Base-by-base conservation (phyloP, 2,329 filamentous ascomycete species). In the Apiospora hydei region DNA sequence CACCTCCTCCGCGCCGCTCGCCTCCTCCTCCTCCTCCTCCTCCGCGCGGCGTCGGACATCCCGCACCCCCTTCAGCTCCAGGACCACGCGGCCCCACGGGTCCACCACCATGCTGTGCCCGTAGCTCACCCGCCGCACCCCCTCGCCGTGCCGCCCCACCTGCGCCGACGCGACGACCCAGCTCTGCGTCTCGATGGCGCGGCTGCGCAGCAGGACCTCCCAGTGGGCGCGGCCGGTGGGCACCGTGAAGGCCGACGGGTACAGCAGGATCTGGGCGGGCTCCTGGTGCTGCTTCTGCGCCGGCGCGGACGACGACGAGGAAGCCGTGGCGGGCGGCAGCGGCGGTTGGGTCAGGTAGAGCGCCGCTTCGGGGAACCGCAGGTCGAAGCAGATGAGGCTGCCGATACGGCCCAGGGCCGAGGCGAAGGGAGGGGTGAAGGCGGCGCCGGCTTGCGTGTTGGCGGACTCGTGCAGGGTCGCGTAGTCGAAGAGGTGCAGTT, bases 91-190 rank as follows among this genome's bases (percentile, higher is more conserved):
- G 0, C 96, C 96, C 94, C 95, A 98, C 0, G 96, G 95, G 80
- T 94, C 92, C 38, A 98, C 87, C 67, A 97, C 92, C 84, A 97
- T 90, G 77, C 93, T 94, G 80, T 94, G 92, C 0, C 96, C 96
- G 83, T 96, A 98, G 82, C 94, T 97, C 41, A 89, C 88, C 72
- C 96, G 86, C 82, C 91, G 94, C 76, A 68, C 75, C 11, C 3
- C 93, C 75, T 86, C 76, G 13, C 4, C 93, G 75, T 86, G 94
- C 49, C 85, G 81, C 0, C 95, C 95, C 30, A 89, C 88, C 82
- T 98, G 95, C 51, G 95, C 96, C 0, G 95, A 92, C 13, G 95
- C 96, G 73, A 98, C 85, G 1, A 98, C 91, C 85, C 94, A 98
- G 71, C 91, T 90, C 83, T 98, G 93, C 24, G 92, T 94, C 85